These are phyloP conservation scores for Yamadazyma friedrichii DNA, from an alignment of 1,139 yeast genomes.

Conservation along the genomic window DNA sequence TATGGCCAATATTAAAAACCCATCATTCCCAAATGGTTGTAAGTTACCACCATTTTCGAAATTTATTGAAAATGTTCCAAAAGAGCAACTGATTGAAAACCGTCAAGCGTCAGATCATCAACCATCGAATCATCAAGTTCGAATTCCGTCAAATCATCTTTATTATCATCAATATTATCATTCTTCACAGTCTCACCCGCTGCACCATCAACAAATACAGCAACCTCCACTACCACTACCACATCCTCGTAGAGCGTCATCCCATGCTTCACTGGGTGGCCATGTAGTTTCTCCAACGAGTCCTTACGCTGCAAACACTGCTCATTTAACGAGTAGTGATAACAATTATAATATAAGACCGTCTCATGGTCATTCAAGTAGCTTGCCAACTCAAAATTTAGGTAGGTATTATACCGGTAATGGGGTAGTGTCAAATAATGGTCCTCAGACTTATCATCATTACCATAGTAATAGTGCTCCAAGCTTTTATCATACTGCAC, in stretches of 20 bases:
- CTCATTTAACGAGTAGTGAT: no score
- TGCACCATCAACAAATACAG: background rate
- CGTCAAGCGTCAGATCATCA: background rate
- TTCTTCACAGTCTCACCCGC: background rate
- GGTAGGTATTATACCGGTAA: background rate
- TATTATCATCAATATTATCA: background rate
- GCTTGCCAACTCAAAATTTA: slow-evolving; percentile 4
- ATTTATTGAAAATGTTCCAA: slow-evolving; percentile 9
- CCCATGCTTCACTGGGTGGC: no score
- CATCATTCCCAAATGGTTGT: slow-evolving; percentile 1
- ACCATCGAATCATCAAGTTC: no score
- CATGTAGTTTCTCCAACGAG: no score
- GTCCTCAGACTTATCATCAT: background rate
- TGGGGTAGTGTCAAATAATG: background rate
- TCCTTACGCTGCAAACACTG: no score
- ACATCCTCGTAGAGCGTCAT: no score
- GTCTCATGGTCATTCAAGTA: slow-evolving; percentile 5
- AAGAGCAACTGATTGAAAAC: background rate
- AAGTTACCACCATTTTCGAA: slow-evolving; percentile 15
- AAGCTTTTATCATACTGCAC: slow-evolving; percentile 1
- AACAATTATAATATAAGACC: background rate
- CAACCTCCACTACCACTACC: background rate
- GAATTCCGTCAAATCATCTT: no score
- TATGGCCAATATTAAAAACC: background rate
- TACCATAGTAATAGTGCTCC: background rate